Evolutionary conservation across 2,329 filamentous ascomycete species (phyloP).

Genomic region (Cyphellophora europaea): DNA sequence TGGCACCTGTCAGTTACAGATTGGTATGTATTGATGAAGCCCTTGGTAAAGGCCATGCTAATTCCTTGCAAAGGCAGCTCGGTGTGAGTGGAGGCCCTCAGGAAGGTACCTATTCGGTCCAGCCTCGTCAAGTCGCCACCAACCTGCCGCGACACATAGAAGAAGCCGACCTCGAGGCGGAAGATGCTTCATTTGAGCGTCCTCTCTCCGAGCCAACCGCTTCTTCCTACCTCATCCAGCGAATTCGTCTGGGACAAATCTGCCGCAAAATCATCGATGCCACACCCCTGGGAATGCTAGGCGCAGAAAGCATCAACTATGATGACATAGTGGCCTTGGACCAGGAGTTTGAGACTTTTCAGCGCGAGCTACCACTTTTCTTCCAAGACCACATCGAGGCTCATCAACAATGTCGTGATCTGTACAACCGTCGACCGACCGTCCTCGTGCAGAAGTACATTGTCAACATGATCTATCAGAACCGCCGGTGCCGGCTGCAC

Average conservation of each 20-base stretch:
- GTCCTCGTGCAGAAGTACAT: constrained; percentile 27
- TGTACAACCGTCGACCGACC: constrained; percentile 19
- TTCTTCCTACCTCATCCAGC: constrained; percentile 36
- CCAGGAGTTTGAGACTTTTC: constrained; percentile 23
- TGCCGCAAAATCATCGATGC: constrained; percentile 33
- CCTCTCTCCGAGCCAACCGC: constrained; percentile 29
- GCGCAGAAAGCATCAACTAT: constrained; percentile 23
- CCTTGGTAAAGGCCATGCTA: neutral
- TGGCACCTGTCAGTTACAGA: constrained; percentile 35
- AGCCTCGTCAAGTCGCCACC: constrained; percentile 32
- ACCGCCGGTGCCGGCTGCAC: constrained; percentile 29
- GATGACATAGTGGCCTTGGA: constrained; percentile 30
- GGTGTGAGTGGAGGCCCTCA: constrained; percentile 32
- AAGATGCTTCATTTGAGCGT: constrained; percentile 12
- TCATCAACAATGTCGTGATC: constrained; percentile 20
- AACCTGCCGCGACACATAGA: constrained; percentile 32
- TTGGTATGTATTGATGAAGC: constrained; percentile 29
- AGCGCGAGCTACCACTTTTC: constrained; percentile 25
- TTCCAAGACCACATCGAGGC: constrained; percentile 21
- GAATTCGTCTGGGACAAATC: constrained; percentile 30
- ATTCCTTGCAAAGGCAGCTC: constrained; percentile 31
- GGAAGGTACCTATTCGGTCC: constrained; percentile 34
- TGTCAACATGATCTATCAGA: constrained; percentile 26
- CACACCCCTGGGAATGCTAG: constrained; percentile 20
- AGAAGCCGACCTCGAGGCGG: constrained; percentile 25